A percentile compares a stretch with the other conserved stretches of the same genome.
Evolutionary conservation across 306 rosid species (phyloP).

Genomic region (Ceratonia siliqua): DNA sequence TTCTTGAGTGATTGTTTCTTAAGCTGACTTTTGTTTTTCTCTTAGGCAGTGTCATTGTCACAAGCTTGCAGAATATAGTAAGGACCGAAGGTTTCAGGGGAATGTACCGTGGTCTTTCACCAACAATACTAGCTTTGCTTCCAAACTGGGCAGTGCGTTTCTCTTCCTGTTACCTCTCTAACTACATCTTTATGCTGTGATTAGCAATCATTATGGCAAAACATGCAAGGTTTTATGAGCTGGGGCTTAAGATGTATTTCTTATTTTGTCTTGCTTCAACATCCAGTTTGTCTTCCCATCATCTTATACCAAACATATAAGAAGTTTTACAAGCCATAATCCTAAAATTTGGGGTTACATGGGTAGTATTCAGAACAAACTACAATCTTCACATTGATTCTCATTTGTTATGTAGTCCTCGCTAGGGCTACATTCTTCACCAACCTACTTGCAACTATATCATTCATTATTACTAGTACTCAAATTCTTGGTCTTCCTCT

Average conservation of each 20-base stretch:
- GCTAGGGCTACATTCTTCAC: constrained; percentile 10
- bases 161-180: constrained; percentile 23
- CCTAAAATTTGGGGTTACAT: constrained; percentile 16
- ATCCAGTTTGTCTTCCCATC: constrained; percentile 5
- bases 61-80: constrained; percentile 70
- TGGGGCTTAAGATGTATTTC: constrained; percentile 7
- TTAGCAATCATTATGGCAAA: not conserved
- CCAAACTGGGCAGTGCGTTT: constrained; percentile 98
- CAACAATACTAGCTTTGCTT: constrained; percentile 86
- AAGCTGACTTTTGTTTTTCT: constrained; percentile 27
- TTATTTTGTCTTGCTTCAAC: constrained; percentile 7
- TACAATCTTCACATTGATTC: not conserved
- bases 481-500: not conserved
- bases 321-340: not conserved
- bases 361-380: not conserved
- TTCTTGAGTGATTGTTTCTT: constrained; percentile 17
- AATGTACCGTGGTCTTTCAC: constrained; percentile 94
- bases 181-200: constrained; percentile 10
- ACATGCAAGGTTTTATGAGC: constrained; percentile 13
- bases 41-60: constrained; percentile 77
- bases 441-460: not conserved
- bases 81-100: constrained; percentile 87
- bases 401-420: constrained; percentile 5
- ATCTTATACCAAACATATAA: not conserved
- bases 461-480: not conserved